Base-by-base conservation (phyloP, 352 stramenopile genomes). In the Pythium vanterpoolii region DNA sequence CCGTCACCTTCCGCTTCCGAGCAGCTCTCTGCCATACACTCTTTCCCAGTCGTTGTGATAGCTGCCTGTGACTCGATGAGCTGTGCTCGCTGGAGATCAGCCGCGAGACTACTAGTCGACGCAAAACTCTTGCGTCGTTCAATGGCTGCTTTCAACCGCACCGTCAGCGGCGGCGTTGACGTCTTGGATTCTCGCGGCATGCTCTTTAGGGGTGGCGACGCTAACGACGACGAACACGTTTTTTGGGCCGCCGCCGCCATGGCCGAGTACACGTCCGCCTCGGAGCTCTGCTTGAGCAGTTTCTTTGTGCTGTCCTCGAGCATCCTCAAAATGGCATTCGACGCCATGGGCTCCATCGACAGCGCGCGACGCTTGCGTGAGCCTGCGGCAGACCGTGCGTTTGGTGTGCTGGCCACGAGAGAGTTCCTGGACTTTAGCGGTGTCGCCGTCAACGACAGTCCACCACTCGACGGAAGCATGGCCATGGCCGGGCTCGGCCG, bases 311-410 rank as follows among this genome's bases (percentile, higher is more conserved):
- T 68, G 21, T 46, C 62, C 2, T 69, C 72, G 16, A 90, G 60
- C 27, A 86, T 64, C 48, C 79, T 82, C 38, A 80, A 59, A 23
- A 89, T 90, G 3, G 73, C 67, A 44, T 90, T 75, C 4, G 78
- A 86, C 31, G 76, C 69, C 67, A 81, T 80, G 0, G 81, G 78
- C 48, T 90, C 81, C 81, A 90, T 90, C 5, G 78, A 89, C 18
- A 77, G 38, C 3, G 81, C 78, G 21, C 76, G 61, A 4, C 77
- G 69, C 46, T 90, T 89, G 27, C 73, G 45, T 4, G 54, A 18
- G 21, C 23, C 48, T 44, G 34, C 21, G 5, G 52, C 9, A 1
- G 39, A 33, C 0, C 26, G 6, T 39, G 55, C 11, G 14, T 42
- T 54, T 13, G 55, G 55, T 14, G 56, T 69, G 39, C 53, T 63